phyloP scores from a whole-genome alignment of 78 protist genomes.

The Paulinella micropora region DNA sequence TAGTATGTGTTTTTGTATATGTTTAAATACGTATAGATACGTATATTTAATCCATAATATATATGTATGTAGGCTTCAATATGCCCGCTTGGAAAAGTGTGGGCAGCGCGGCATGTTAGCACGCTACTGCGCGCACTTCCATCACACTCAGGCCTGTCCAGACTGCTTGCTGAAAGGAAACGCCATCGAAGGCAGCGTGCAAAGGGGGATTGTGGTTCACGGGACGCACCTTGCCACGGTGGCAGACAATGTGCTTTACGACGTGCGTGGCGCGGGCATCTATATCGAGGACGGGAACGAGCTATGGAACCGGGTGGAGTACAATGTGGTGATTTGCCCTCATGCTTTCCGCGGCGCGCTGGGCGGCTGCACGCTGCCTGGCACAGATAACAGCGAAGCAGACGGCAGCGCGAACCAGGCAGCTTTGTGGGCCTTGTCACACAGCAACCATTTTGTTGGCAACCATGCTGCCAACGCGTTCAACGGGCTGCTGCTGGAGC shows the following conservation, averaged over 20 bases:
- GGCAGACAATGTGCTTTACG: neutral
- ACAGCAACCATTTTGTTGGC: neutral
- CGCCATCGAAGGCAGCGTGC: neutral
- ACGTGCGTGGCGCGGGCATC: conserved; percentile 1
- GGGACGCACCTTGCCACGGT: neutral
- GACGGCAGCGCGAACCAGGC: neutral
- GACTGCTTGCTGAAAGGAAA: neutral
- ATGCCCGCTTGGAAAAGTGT: neutral
- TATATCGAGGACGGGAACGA: neutral
- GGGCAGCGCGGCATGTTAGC: neutral
- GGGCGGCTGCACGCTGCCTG: neutral
- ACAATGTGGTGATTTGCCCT: neutral
- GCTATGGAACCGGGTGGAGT: neutral
- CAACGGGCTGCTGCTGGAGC: conserved; percentile 1
- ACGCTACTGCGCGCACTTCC: neutral
- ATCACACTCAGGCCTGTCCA: neutral
- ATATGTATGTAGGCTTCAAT: too few species aligned
- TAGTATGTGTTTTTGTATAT: too few species aligned
- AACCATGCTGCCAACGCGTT: neutral
- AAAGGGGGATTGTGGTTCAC: neutral
- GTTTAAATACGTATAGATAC: too few species aligned
- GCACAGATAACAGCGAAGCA: neutral
- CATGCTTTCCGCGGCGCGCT: too few species aligned
- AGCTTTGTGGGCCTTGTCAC: neutral
- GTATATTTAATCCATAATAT: too few species aligned